A percentile compares a stretch with the other conserved stretches of the same genome.
These are phyloP conservation scores for Phragmites australis DNA, from an alignment of 176 grass and related monocot species.

Conservation along the genomic window DNA sequence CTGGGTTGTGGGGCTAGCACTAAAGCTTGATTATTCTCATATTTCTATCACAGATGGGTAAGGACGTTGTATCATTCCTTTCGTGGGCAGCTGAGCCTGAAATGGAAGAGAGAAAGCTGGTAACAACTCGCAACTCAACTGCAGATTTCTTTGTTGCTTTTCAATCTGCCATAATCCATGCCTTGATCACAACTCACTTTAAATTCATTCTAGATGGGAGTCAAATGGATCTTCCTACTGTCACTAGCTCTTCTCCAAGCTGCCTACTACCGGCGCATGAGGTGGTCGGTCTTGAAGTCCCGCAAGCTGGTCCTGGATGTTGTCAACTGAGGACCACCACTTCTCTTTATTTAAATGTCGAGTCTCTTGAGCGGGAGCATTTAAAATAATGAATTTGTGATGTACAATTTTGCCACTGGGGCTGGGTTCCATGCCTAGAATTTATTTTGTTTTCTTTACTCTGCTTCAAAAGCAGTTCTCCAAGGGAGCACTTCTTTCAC, in stretches of 20 bases:
- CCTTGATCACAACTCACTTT: not conserved
- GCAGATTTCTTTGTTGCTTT: not conserved
- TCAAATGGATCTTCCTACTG: constrained; percentile 98
- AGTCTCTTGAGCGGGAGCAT: constrained; percentile 32
- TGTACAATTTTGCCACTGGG: constrained; percentile 61
- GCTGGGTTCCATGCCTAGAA: constrained; percentile 46
- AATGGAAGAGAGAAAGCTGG: constrained; percentile 99
- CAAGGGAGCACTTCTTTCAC: constrained; percentile 28
- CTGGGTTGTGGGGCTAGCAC: not conserved
- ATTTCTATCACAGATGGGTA: constrained; percentile 78
- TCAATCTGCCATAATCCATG: not conserved
- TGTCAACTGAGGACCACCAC: constrained; percentile 64
- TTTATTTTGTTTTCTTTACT: constrained; percentile 40
- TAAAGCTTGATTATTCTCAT: constrained; percentile 15
- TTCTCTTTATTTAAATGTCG: constrained; percentile 36
- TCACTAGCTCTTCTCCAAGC: constrained; percentile 97
- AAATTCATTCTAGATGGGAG: constrained; percentile 60
- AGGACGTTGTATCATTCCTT: constrained; percentile 92
- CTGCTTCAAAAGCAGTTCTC: constrained; percentile 40
- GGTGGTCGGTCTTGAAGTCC: constrained; percentile 87
- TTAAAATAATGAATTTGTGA: constrained; percentile 58
- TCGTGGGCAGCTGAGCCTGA: constrained; percentile 98
- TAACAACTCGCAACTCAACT: constrained; percentile 37
- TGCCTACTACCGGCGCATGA: constrained; percentile 97
- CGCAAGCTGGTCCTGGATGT: constrained; percentile 89